Base-by-base conservation (phyloP, 116 monocot species). In the Posidonia oceanica region DNA sequence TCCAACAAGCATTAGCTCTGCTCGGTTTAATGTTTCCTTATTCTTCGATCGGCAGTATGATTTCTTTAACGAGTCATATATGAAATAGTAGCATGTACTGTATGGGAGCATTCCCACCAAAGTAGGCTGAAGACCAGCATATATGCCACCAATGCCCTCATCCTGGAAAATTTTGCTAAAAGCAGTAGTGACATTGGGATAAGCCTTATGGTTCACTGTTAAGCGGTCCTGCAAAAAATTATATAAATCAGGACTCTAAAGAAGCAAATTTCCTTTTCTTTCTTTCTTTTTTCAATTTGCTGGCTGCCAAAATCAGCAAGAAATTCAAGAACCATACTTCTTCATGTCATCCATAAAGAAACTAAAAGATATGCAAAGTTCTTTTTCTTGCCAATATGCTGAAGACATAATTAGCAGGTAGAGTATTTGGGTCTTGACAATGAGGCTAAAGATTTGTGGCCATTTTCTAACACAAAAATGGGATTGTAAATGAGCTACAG, bases 61-160 rank as follows among this genome's bases (percentile, higher is more conserved):
- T 56, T 72, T 83, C 78, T 98, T 98, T 29, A 92, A 70, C 44
- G 87, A 85, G n/a, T 98, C 97, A 63, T 98, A 98, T 92, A 92
- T 92, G 84, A 98, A 98, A 78, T 98, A 98, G 68, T 98, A 98
- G 72, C 97, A 98, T 3, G 97, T 98, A 61, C 97, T 98, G 63
- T 98, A 98, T 20, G 97, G 97, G 73, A 98, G 90, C 87, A 98
- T 92, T 68, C 97, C 97, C 3, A 84, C 75, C 36, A 98, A 79
- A 36, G 97, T 98, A 54, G 97, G 97, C 54, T 61, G 75, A 70
- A 98, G 75, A 52, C 97, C 97, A 39, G 93, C 77, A 72, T 98
- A 98, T 55, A 98, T 74, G 22, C 92, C 97, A 29, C 82, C 71
- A 61, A 92, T 66, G 17, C 97, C 97, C 42, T 87, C 87, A 63